Percentiles rank a stretch among this genome's conserved stretches.
phyloP scores from a whole-genome alignment of 2,329 filamentous ascomycete genomes.

The Rugonectria rugulosa region DNA sequence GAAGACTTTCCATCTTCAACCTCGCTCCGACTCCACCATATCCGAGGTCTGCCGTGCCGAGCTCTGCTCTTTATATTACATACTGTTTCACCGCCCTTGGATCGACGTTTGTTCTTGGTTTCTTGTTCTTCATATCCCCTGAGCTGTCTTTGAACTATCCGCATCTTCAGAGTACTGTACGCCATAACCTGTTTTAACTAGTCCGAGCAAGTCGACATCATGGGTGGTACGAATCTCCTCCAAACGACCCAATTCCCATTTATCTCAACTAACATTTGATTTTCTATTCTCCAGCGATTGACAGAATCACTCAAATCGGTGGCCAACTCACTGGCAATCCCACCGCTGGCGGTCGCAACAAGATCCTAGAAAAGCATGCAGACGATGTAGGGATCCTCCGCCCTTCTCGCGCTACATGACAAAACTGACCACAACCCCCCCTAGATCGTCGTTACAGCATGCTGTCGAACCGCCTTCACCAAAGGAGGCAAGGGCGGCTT shows the following conservation, averaged over 20 bases:
- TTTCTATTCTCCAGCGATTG: constrained; percentile 54
- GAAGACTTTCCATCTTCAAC: constrained; percentile 28
- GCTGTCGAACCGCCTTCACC: constrained; percentile 89
- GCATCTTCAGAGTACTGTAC: not conserved
- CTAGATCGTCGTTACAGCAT: constrained; percentile 87
- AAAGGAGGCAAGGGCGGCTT: constrained; percentile 93
- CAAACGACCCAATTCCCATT: not conserved
- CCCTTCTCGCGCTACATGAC: not conserved
- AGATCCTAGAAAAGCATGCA: constrained; percentile 69
- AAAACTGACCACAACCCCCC: constrained; percentile 33
- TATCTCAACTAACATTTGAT: not conserved
- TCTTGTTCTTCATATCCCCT: constrained; percentile 3
- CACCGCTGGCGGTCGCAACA: constrained; percentile 58
- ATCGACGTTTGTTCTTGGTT: not conserved
- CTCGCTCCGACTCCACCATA: constrained; percentile 31
- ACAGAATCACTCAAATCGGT: constrained; percentile 67
- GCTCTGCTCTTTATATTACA: constrained; percentile 31
- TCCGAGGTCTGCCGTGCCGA: constrained; percentile 37
- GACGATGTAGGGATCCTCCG: constrained; percentile 64
- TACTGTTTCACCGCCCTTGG: not conserved
- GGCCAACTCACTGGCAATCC: constrained; percentile 70
- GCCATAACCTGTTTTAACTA: not conserved
- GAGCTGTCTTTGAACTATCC: not conserved
- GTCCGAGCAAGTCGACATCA: constrained; percentile 41
- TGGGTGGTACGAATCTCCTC: constrained; percentile 46